Conservation (phyloP, 176 grass and related monocot genomes). For the Stipa capillata region DNA sequence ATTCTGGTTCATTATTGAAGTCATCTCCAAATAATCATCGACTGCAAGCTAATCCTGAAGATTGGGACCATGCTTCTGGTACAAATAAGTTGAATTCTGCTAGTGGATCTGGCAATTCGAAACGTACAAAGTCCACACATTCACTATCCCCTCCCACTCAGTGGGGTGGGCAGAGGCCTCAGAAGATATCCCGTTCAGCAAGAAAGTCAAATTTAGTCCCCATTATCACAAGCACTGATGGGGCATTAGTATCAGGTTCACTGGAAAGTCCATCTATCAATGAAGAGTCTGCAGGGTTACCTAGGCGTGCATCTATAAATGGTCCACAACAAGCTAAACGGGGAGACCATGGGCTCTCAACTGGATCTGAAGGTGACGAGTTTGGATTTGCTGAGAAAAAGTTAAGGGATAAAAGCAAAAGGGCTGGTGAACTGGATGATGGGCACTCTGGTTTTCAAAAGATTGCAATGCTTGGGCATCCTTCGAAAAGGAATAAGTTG, state of each 20-base stretch:
- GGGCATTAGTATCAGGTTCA: constrained; percentile 29
- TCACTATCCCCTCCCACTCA: constrained; percentile 70
- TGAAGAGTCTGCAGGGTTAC: constrained; percentile 33
- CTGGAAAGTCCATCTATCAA: constrained; percentile 38
- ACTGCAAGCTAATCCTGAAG: constrained; percentile 49
- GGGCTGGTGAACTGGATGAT: constrained; percentile 57
- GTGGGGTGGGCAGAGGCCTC: constrained; percentile 90
- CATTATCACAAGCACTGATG: constrained; percentile 44
- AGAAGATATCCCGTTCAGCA: constrained; percentile 75
- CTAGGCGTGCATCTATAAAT: constrained; percentile 42
- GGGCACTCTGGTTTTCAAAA: constrained; percentile 59
- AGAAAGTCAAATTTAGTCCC: constrained; percentile 80
- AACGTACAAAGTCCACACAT: constrained; percentile 51
- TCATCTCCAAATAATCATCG: constrained; percentile 53
- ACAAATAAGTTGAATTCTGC: constrained; percentile 59
- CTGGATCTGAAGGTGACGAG: constrained; percentile 54
- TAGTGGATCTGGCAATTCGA: constrained; percentile 53
- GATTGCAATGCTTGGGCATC: constrained; percentile 55
- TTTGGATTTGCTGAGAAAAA: constrained; percentile 66
- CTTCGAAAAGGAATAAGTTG: constrained; percentile 75
- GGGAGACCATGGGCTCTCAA: constrained; percentile 48
- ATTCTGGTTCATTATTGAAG: constrained; percentile 62
- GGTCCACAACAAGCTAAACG: constrained; percentile 39
- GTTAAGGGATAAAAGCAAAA: constrained; percentile 64
- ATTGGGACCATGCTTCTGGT: constrained; percentile 57